These are phyloP conservation scores for Aspergillus novofumigatus DNA, from an alignment of 2,329 filamentous ascomycete genomes.

Conservation along the genomic window DNA sequence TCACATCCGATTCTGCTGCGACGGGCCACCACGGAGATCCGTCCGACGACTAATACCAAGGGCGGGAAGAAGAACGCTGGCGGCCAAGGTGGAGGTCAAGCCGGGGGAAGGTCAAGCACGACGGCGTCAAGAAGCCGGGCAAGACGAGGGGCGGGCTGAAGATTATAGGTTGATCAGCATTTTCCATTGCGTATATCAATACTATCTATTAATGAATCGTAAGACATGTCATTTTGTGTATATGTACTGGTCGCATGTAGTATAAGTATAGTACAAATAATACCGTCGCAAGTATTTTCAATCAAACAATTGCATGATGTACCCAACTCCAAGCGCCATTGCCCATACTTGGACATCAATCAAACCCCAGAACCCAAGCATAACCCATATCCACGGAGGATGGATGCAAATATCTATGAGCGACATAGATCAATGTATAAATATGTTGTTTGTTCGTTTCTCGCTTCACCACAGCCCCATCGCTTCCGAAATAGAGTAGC, in stretches of 20 bases:
- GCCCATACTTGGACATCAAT: not conserved
- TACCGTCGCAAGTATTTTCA: not conserved
- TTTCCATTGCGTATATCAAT: not conserved
- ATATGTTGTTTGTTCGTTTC: not conserved
- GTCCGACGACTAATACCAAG: conserved; percentile 64
- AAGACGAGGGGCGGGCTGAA: conserved; percentile 46
- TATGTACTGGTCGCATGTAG: not conserved
- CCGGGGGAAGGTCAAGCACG: conserved; percentile 41
- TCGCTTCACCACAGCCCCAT: not conserved
- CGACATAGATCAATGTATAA: not conserved
- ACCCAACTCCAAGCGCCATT: not conserved
- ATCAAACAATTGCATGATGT: not conserved
- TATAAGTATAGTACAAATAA: not conserved
- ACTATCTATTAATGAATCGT: not conserved
- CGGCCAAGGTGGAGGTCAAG: conserved; percentile 28
- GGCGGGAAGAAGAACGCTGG: conserved; percentile 54
- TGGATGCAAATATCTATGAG: not conserved
- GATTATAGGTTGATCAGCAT: conserved; percentile 37
- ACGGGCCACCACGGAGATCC: conserved; percentile 89
- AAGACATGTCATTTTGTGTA: not conserved
- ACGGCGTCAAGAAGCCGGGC: conserved; percentile 42
- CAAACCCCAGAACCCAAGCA: not conserved
- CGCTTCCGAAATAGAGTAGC: not conserved
- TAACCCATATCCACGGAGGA: not conserved
- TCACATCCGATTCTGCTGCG: conserved; percentile 87